Conservation (phyloP, 257 asterid genomes). For the Avicennia marina region DNA sequence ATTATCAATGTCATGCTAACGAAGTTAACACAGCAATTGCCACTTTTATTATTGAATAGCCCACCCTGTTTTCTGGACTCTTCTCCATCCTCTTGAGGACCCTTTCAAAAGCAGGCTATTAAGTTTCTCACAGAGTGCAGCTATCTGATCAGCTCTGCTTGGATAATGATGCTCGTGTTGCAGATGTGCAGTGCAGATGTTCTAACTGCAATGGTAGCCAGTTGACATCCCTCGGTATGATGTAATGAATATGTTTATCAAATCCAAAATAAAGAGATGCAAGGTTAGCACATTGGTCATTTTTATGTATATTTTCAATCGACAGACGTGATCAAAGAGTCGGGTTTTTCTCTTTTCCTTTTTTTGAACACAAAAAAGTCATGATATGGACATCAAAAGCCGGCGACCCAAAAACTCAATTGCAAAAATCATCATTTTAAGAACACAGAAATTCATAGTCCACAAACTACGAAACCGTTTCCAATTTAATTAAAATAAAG, state of each 20-base stretch:
- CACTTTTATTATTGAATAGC: slow-evolving; percentile 14
- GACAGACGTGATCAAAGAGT: too few relatives aligned
- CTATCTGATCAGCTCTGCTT: slow-evolving; percentile 84
- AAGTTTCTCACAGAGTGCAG: slow-evolving; percentile 92
- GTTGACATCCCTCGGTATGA: slow-evolving; percentile 69
- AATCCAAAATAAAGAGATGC: neutral
- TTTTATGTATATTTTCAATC: neutral
- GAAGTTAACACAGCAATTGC: neutral
- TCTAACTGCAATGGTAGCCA: slow-evolving; percentile 89
- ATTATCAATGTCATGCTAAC: neutral
- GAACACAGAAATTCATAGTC: too few relatives aligned
- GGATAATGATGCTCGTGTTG: slow-evolving; percentile 86
- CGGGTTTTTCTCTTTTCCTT: too few relatives aligned
- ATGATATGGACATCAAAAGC: too few relatives aligned
- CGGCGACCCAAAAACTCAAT: too few relatives aligned
- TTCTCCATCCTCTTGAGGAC: slow-evolving; percentile 79
- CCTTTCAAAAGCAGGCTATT: slow-evolving; percentile 77
- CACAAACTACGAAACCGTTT: too few relatives aligned
- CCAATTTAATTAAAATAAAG: too few relatives aligned
- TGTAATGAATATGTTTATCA: neutral
- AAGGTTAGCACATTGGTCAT: neutral
- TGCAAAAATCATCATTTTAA: too few relatives aligned
- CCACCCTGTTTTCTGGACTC: slow-evolving; percentile 76
- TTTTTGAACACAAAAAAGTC: too few relatives aligned
- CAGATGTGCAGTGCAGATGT: slow-evolving; percentile 87